Percentiles rank a stretch among this genome's conserved stretches.
phyloP scores from a whole-genome alignment of 2,329 filamentous ascomycete genomes.

The Pyrenochaeta sp. region DNA sequence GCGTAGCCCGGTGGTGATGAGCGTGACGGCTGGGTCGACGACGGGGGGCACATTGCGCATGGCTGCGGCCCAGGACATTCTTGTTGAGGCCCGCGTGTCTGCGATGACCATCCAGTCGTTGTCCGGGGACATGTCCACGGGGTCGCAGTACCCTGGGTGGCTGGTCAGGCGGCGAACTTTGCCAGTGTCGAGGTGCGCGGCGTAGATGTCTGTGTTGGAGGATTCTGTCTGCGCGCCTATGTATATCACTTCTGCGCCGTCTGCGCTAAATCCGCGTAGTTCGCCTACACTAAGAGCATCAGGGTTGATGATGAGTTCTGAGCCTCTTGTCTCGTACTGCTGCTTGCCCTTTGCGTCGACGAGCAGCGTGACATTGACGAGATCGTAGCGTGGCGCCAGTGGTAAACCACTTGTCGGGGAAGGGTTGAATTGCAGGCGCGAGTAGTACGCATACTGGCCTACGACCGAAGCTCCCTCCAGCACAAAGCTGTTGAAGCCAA shows the following conservation, averaged over 20 bases:
- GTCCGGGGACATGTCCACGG: slow-evolving; percentile 53
- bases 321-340: too few relatives aligned
- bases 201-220: slow-evolving; percentile 56
- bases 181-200: slow-evolving; percentile 52
- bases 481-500: slow-evolving; percentile 53
- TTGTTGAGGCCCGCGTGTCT: too few relatives aligned
- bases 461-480: slow-evolving; percentile 1
- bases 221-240: slow-evolving; percentile 52
- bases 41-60: too few relatives aligned
- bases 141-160: slow-evolving; percentile 56
- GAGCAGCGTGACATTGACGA: slow-evolving; percentile 50
- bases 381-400: slow-evolving; percentile 45
- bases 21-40: too few relatives aligned
- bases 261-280: slow-evolving; percentile 55
- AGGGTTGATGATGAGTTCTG: slow-evolving; percentile 39
- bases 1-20: too few relatives aligned
- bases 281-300: slow-evolving; percentile 52
- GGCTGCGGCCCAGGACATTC: too few relatives aligned
- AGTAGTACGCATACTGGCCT: slow-evolving; percentile 46
- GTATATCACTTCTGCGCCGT: slow-evolving; percentile 53
- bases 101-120: slow-evolving; percentile 54
- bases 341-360: slow-evolving; percentile 26
- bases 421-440: slow-evolving; percentile 52
- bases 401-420: slow-evolving; percentile 25
- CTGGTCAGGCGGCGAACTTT: slow-evolving; percentile 52